Evolutionary conservation across 345 rosid genomes (phyloP), one percentile per base, ranked within the genome.

Genomic region (Eutrema japonicum): DNA sequence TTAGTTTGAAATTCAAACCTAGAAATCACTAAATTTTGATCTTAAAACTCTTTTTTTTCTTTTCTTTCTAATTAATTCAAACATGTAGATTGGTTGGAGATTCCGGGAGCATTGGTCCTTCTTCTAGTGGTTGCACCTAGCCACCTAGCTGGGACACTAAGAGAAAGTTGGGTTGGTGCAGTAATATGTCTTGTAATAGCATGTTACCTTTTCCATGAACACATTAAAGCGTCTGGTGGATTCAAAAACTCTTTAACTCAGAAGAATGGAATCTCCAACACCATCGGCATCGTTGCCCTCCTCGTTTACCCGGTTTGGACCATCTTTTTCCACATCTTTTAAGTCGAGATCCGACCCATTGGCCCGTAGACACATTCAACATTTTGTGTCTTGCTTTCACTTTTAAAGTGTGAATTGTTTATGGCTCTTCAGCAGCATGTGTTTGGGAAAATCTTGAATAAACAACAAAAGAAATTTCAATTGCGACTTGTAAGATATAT

Each of bases 191-290:
- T 92, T 29, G 0, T 80, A 53, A 89, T 95, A 2, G 98, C 88
- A 32, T 92, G 98, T 66, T 95, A 90, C 85, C 82, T 92, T 6
- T 73, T 95, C 66, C 99, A 95, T 75, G 92, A 95, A 72, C 97
- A 95, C 82, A 84, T 95, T 13, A 85, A 93, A 47, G 97, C 99
- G 16, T 80, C 98, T 3, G 99, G 92, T 9, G 99, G 99, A 52
- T 86, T 95, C 88, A 85, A 91, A 56, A 88, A 90, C 55, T 80
- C 97, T 9, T 86, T 95, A 41, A 92, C 91, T 6, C 85, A 82
- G 42, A 63, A 80, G 66, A 71, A 90, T 58, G 97, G 98, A 50
- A 75, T 92, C 68, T 90, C 98, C 61, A 95, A 90, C 81, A 92
- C 94, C 0, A 2, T 90, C 9, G 98, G 99, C 9, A 89, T 95